phyloP scores from a whole-genome alignment of 2,329 filamentous ascomycete species.

The Hypoxylon sp. region DNA sequence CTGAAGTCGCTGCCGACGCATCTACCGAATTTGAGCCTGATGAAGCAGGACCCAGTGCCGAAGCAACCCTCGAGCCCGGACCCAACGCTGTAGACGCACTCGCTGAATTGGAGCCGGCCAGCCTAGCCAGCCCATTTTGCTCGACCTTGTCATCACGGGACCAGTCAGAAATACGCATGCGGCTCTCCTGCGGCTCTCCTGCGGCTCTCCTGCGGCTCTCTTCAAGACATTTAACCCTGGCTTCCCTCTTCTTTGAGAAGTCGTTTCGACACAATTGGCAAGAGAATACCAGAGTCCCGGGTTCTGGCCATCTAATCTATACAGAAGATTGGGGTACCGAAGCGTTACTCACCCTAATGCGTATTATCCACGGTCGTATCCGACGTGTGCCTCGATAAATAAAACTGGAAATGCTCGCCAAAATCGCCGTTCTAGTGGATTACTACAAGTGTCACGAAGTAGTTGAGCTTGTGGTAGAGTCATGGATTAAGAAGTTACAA shows the following conservation, averaged over 20 bases:
- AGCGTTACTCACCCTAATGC: conserved; percentile 41
- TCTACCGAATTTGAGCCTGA: not conserved
- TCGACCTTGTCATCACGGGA: too few relatives aligned
- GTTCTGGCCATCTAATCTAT: conserved; percentile 3
- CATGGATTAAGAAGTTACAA: not conserved
- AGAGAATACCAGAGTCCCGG: conserved; percentile 4
- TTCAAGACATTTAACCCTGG: conserved; percentile 29
- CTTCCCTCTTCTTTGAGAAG: conserved; percentile 26
- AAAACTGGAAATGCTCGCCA: conserved; percentile 20
- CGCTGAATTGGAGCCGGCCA: too few relatives aligned
- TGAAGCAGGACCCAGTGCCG: too few relatives aligned
- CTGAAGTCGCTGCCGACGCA: not conserved
- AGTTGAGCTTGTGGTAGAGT: not conserved
- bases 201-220: conserved; percentile 14
- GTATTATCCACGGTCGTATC: conserved; percentile 24
- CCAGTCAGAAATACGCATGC: too few relatives aligned
- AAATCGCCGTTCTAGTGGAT: conserved; percentile 25
- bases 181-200: not conserved
- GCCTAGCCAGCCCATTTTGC: too few relatives aligned
- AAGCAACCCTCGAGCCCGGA: too few relatives aligned
- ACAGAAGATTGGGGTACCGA: conserved; percentile 41
- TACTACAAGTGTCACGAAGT: conserved; percentile 27
- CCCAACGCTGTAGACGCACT: too few relatives aligned
- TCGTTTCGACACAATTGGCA: conserved; percentile 22
- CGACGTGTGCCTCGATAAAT: conserved; percentile 3